phyloP scores from a whole-genome alignment of 2,329 filamentous ascomycete species.

The Westerdykella ornata region DNA sequence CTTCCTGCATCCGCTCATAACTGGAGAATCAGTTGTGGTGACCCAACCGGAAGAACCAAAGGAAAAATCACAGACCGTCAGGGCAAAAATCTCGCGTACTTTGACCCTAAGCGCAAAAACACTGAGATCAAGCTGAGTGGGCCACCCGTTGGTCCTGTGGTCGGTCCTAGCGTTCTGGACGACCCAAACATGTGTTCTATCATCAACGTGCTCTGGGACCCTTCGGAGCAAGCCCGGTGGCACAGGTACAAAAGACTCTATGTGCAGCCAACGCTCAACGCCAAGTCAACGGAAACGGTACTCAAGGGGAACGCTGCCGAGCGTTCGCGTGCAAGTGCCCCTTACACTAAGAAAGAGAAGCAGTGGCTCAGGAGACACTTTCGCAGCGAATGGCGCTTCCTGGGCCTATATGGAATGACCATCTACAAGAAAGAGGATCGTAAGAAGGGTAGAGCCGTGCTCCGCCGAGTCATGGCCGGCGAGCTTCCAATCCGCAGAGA shows the following conservation, averaged over 20 bases:
- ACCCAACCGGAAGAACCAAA: constrained; percentile 1
- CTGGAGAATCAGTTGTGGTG: constrained; percentile 1
- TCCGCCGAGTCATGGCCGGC: constrained; percentile 21
- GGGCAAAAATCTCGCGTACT: constrained; percentile 7
- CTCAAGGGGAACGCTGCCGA: background rate
- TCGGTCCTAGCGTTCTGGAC: background rate
- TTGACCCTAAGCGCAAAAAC: constrained; percentile 5
- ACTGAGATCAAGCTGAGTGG: constrained; percentile 5
- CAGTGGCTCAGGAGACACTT: constrained; percentile 34
- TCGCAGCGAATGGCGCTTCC: constrained; percentile 31
- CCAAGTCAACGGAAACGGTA: too few species aligned
- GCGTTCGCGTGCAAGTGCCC: background rate
- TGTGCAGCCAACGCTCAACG: background rate
- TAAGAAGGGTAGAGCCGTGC: constrained; percentile 28
- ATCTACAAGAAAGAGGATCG: constrained; percentile 38
- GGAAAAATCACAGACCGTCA: background rate
- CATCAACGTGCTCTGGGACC: background rate
- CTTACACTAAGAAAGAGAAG: constrained; percentile 23
- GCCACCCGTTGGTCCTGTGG: constrained; percentile 1
- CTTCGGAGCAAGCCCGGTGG: background rate
- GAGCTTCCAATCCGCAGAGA: too few species aligned
- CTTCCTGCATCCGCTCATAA: background rate
- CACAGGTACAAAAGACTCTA: background rate
- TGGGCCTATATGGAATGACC: constrained; percentile 23
- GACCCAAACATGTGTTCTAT: background rate